These are phyloP conservation scores for Fonsecaea multimorphosa DNA, from an alignment of 2,329 filamentous ascomycete genomes.

Conservation along the genomic window DNA sequence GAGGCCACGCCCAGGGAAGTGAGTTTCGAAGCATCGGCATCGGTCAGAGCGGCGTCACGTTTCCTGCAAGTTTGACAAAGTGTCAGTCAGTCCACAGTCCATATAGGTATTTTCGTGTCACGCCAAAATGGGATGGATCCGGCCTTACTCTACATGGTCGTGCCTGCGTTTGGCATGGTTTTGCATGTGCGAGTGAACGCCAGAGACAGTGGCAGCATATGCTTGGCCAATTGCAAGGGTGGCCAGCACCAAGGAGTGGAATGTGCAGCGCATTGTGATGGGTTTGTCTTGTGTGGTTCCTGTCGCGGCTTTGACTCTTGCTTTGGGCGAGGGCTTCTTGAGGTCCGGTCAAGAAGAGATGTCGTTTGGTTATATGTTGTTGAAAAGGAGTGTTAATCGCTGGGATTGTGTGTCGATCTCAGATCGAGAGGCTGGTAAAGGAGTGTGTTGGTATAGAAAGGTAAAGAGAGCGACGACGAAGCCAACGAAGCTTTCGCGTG, in stretches of 20 bases:
- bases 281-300: conserved; percentile 24
- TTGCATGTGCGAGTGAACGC: conserved; percentile 29
- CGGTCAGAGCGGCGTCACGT: conserved; percentile 34
- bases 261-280: conserved; percentile 38
- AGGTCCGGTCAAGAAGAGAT: conserved; percentile 27
- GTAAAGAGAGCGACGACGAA: conserved; percentile 24
- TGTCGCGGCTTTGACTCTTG: neutral
- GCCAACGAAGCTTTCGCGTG: conserved; percentile 30
- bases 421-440: conserved; percentile 34
- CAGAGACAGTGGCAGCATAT: conserved; percentile 32
- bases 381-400: conserved; percentile 30
- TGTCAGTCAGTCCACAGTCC: conserved; percentile 27
- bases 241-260: conserved; percentile 39
- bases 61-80: conserved; percentile 27
- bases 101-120: conserved; percentile 17
- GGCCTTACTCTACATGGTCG: conserved; percentile 32
- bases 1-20: conserved; percentile 30
- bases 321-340: conserved; percentile 22
- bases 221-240: conserved; percentile 38
- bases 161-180: conserved; percentile 33
- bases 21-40: conserved; percentile 30
- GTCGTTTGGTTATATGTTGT: neutral
- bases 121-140: neutral
- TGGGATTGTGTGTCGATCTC: conserved; percentile 34
- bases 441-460: conserved; percentile 19